Evolutionary conservation across 164 flowering plant species (phyloP).

Genomic region (Vitis amurensis): DNA sequence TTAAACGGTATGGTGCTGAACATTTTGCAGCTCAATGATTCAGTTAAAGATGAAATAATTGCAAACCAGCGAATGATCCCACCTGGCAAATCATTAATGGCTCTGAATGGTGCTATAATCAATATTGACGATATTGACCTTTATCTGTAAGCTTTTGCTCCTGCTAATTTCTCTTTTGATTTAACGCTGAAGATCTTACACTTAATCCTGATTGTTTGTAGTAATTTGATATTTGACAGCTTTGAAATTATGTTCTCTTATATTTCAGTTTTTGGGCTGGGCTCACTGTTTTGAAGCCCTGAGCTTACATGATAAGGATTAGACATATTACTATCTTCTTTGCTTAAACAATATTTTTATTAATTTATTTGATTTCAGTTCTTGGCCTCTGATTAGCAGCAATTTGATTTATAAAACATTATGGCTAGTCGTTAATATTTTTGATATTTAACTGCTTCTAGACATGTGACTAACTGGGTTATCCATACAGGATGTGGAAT

Average conservation of each 20-base stretch:
- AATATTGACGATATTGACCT: slow-evolving; percentile 95
- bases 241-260: background rate
- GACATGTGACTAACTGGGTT: too few relatives aligned
- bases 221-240: background rate
- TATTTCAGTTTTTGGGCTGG: background rate
- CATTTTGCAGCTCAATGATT: slow-evolving; percentile 71
- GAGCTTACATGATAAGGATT: background rate
- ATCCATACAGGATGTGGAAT: too few relatives aligned
- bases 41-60: slow-evolving; percentile 88
- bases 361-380: too few relatives aligned
- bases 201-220: background rate
- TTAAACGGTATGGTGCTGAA: slow-evolving; percentile 7
- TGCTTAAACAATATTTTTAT: too few relatives aligned
- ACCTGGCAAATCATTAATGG: slow-evolving; percentile 98
- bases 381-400: too few relatives aligned
- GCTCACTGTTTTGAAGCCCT: background rate
- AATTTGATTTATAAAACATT: too few relatives aligned
- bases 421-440: too few relatives aligned
- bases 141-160: slow-evolving; percentile 61
- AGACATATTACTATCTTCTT: background rate
- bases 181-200: background rate
- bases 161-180: background rate
- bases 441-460: too few relatives aligned
- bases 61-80: slow-evolving; percentile 96
- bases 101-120: slow-evolving; percentile 92